Evolutionary conservation across 1,284 basidiomycete species (phyloP), one percentile per base, ranked within the genome.

Genomic region (Trametes polyzona): DNA sequence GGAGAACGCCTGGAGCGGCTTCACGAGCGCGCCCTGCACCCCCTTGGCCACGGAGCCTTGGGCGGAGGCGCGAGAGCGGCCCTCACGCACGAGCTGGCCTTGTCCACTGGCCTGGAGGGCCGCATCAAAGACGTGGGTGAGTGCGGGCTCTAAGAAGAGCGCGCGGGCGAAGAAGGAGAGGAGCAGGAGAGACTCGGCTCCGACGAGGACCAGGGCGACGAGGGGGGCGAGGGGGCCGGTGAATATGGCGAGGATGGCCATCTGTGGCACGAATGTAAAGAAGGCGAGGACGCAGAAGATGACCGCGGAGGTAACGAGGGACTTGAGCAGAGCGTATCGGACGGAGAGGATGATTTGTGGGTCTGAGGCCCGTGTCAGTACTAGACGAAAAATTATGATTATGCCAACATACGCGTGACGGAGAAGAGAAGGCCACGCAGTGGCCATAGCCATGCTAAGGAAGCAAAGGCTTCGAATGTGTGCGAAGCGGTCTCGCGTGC

Each of bases 201-300:
- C 69, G 44, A 76, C 70, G 50, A 76, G 66, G 29, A 71, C 41
- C 40, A 71, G 62, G n/a, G 74, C 74, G 41, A 72, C 66, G 19
- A 74, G 44, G 1, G 73, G 72, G 4, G 79, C 79, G 24, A 89
- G 71, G 2, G 87, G 86, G 0, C 87, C 87, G 0, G 82, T 81
- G 63, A 90, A 78, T 44, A 88, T 58, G 1, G 83, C 80, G 35
- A 88, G 82, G 54, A 89, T 72, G 27, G 84, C 85, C 35, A 86
- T 82, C 69, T 88, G 87, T 1, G 88, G 88, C 14, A 89, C 67
- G 71, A 87, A 91, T 37, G 86, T 83, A 71, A 90, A 81, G 64
- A 82, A 71, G 69, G 86, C 85, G 65, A 88, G 73, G 17, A 70
- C 73, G 16, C 68, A 70, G 51, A 79, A 81, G 53, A 87, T 74